A percentile compares a stretch with the other conserved stretches of the same genome.
Conservation (phyloP, 495 filamentous ascomycete genomes). For the Hapsidospora chrysogenum region DNA sequence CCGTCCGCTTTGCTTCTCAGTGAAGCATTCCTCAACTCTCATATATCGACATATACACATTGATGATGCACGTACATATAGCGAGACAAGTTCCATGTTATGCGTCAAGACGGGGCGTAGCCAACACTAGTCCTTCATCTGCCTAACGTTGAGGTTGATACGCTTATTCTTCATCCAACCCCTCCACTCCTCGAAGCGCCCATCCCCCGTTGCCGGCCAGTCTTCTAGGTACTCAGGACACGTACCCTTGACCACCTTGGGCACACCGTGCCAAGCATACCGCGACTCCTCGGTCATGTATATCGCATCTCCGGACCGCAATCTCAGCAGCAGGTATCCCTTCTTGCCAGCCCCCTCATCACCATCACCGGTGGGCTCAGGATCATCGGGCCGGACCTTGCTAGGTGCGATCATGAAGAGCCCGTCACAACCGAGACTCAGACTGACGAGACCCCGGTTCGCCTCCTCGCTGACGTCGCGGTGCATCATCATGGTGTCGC, state of each 20-base stretch:
- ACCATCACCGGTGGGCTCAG: conserved; percentile 9
- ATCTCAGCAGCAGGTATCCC: conserved; percentile 39
- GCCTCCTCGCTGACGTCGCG: conserved; percentile 77
- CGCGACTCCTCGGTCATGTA: conserved; percentile 65
- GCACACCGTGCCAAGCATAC: conserved; percentile 90
- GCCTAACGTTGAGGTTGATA: conserved; percentile 81
- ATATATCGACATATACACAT: too few relatives aligned
- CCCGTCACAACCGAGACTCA: conserved; percentile 79
- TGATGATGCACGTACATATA: too few relatives aligned
- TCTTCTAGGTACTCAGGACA: conserved; percentile 57
- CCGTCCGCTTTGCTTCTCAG: too few relatives aligned
- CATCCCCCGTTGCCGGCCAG: conserved; percentile 45
- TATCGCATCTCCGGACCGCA: conserved; percentile 66
- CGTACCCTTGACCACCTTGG: conserved; percentile 57
- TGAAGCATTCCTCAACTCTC: too few relatives aligned
- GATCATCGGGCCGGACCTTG: conserved; percentile 16
- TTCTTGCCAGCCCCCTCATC: conserved; percentile 1
- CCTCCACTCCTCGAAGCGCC: conserved; percentile 45
- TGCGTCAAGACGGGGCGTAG: too few relatives aligned
- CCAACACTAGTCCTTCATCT: conserved; percentile 61
- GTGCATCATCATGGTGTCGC: conserved; percentile 76
- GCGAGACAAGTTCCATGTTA: too few relatives aligned
- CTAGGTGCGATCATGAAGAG: conserved; percentile 52
- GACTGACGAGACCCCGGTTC: conserved; percentile 56
- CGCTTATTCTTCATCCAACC: conserved; percentile 77